Conservation (phyloP, 192 early-diverging fungal genomes). For the Linnemannia zychae region DNA sequence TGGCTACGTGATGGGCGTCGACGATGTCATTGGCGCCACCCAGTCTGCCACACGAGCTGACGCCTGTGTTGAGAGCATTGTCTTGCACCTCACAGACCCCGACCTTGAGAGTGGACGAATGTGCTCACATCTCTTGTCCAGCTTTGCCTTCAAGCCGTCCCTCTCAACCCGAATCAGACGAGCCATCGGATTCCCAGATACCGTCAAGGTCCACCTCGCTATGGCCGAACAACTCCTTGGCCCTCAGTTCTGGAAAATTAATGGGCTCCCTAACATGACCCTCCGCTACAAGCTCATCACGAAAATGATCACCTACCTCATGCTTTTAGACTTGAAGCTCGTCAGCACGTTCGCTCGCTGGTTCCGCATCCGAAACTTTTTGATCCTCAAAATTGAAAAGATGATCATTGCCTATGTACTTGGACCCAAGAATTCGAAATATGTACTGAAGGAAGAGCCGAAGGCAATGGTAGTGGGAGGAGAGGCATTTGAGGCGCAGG, state of each 20-base stretch:
- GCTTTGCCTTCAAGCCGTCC: neutral
- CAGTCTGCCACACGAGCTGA: neutral
- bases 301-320: neutral
- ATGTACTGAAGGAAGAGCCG: slow-evolving; percentile 12
- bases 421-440: neutral
- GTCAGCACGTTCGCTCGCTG: neutral
- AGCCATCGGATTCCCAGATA: neutral
- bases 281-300: neutral
- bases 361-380: neutral
- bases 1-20: slow-evolving; percentile 59
- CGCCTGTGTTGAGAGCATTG: neutral
- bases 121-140: neutral
- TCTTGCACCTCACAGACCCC: slow-evolving; percentile 4
- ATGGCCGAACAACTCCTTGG: slow-evolving; percentile 5
- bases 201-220: slow-evolving; percentile 9
- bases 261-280: neutral
- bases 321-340: neutral
- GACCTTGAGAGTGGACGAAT: neutral
- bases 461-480: neutral
- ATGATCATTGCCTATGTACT: neutral
- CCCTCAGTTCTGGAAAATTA: neutral
- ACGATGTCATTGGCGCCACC: slow-evolving; percentile 5
- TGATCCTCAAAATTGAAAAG: neutral
- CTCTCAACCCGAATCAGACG: neutral
- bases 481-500: neutral